A percentile compares a stretch with the other conserved stretches of the same genome.
Conservation (phyloP, 139 green algal species). For the Tetraselmis chui region DNA sequence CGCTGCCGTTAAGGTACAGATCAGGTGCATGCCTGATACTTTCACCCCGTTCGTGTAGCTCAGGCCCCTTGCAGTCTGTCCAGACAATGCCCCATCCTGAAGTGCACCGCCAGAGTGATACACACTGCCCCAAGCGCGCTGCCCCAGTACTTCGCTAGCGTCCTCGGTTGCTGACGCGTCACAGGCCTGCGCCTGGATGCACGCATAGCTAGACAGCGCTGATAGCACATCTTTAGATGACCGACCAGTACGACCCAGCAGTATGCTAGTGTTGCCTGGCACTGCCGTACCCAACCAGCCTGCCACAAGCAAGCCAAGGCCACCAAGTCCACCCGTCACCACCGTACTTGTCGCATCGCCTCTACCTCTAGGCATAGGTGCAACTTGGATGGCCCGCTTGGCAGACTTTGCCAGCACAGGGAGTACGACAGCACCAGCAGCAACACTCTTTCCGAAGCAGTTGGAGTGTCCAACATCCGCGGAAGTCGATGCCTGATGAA, state of each 20-base stretch:
- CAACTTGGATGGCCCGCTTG: background rate
- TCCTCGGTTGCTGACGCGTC: background rate
- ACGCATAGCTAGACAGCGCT: background rate
- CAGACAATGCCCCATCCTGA: slow-evolving; percentile 38
- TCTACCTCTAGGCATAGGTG: background rate
- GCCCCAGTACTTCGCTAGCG: background rate
- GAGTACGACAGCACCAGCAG: background rate
- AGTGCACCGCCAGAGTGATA: slow-evolving; percentile 55
- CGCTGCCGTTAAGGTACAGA: background rate
- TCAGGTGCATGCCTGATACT: slow-evolving; percentile 2
- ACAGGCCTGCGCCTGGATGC: background rate
- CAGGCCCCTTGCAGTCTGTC: slow-evolving; percentile 32
- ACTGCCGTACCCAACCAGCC: background rate
- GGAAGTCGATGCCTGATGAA: background rate
- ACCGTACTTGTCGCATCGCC: too few relatives aligned
- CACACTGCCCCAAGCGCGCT: slow-evolving; percentile 7
- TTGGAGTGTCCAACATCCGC: background rate
- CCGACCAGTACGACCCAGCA: background rate
- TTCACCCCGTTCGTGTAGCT: slow-evolving; percentile 43
- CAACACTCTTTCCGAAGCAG: background rate
- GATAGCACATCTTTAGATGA: background rate
- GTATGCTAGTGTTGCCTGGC: background rate
- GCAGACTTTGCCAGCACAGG: background rate
- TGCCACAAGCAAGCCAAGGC: background rate
- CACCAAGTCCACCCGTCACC: background rate